phyloP scores from a whole-genome alignment of 1,284 basidiomycete genomes.

The Cutaneotrichosporon curvatum region DNA sequence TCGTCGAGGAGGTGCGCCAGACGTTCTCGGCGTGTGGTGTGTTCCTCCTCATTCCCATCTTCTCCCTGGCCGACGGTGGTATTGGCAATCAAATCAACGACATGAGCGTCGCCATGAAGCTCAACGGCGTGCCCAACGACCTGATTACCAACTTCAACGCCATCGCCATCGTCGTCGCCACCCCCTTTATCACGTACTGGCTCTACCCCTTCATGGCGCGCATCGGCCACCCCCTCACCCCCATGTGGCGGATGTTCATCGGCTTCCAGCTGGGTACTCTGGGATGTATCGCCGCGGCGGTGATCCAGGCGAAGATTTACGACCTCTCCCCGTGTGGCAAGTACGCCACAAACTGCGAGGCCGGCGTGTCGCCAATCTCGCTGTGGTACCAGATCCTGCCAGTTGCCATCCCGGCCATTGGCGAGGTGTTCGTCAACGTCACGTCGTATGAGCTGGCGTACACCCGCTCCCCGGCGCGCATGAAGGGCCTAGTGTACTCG shows the following conservation, averaged over 20 bases:
- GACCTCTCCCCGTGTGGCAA: conserved; percentile 46
- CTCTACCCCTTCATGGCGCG: conserved; percentile 47
- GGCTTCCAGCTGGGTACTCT: conserved; percentile 23
- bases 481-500: conserved; percentile 47
- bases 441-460: conserved; percentile 51
- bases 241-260: conserved; percentile 34
- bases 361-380: conserved; percentile 18
- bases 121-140: conserved; percentile 50
- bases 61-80: conserved; percentile 44
- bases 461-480: conserved; percentile 46
- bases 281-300: conserved; percentile 1
- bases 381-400: conserved; percentile 47
- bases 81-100: conserved; percentile 39
- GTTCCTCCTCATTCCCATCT: conserved; percentile 49
- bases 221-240: conserved; percentile 36
- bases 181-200: conserved; percentile 47
- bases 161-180: conserved; percentile 46
- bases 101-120: conserved; percentile 46
- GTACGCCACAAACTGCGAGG: conserved; percentile 40
- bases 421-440: conserved; percentile 50
- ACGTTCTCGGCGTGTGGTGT: conserved; percentile 48
- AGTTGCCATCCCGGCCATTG: conserved; percentile 48
- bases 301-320: conserved; percentile 48
- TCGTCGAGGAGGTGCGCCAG: conserved; percentile 49
- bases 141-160: conserved; percentile 49